A percentile compares a stretch with the other conserved stretches of the same genome.
Evolutionary conservation across 257 asterid genomes (phyloP).

Genomic region (Solanum pinnatisectum): DNA sequence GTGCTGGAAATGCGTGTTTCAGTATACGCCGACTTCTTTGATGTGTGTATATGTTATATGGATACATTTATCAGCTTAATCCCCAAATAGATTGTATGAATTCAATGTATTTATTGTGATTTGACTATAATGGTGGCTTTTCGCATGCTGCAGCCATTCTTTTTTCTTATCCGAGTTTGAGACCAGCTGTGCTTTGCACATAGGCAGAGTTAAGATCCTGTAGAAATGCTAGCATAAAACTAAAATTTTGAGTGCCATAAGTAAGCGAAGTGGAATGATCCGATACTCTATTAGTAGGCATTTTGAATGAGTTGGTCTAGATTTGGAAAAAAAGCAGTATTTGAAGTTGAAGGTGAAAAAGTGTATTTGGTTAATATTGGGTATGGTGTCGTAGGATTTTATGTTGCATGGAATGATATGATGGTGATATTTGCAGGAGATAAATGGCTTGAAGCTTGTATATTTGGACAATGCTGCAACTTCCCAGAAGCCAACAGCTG

Average conservation of each 20-base stretch:
- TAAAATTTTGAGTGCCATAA: not conserved
- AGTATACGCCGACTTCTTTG: not conserved
- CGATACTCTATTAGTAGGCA: not conserved
- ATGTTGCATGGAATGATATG: not conserved
- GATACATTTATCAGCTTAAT: not conserved
- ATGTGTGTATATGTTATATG: not conserved
- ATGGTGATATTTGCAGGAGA: slow-evolving; percentile 43
- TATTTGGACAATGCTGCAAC: slow-evolving; percentile 98
- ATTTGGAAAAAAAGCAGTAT: not conserved
- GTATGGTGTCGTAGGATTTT: not conserved
- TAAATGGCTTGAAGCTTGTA: slow-evolving; percentile 78
- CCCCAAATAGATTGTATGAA: not conserved
- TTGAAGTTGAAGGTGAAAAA: not conserved
- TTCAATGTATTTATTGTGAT: not conserved
- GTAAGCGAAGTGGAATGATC: not conserved
- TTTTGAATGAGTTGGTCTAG: not conserved
- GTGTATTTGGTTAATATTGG: not conserved
- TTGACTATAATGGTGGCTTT: not conserved
- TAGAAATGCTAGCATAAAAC: not conserved
- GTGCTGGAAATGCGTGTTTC: not conserved
- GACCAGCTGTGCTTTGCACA: not conserved
- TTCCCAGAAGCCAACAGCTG: slow-evolving; percentile 91
- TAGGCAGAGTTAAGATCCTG: not conserved
- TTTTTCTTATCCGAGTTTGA: not conserved
- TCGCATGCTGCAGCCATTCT: not conserved